Base-by-base conservation (phyloP, 2,329 filamentous ascomycete genomes). In the Claviceps cyperi region DNA sequence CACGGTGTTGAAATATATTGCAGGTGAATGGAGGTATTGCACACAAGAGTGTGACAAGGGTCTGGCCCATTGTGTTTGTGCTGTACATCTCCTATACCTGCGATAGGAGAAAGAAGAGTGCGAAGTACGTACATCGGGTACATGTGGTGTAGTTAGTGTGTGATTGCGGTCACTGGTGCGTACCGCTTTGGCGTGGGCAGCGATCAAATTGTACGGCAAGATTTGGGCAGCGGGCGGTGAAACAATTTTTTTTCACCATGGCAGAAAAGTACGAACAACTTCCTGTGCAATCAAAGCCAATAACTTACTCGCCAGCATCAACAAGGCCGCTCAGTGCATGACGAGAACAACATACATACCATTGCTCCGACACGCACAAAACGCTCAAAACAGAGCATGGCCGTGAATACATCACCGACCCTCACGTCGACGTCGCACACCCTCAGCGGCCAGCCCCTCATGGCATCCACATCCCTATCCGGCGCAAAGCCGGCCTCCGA, bases 401-500 rank as follows among this genome's bases (percentile, higher is more conserved):
- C 65, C 47, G 52, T 57, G 52, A 57, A 62, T 65, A 75, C 72
- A 46, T 74, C 74, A 53, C 81, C 80, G 54, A 80, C 77, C 53
- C 70, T 77, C 59, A 81, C 78, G 51, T 81, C 77, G 38, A 80
- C 78, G 52, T 83, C 80, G 5, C 76, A 83, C 60, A 83, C 80
- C 38, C 69, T 82, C 62, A 79, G 75, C 40, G 69, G 72, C 50
- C 66, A 71, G 40, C 69, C 75, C 46, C 60, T 62, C 50, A 71
- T 72, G 62, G 63, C 64, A 24, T 63, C 66, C 53, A 53, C 67
- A 50, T 61, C 68, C 55, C 52, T 66, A 50, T 61, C 68, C 55
- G 46, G 38, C 32, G 61, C 69, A 24, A 59, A 66, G 52, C 55
- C 60, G 56, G 51, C 54, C 54, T 50, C 56, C 50, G 57, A 60